A percentile compares a stretch with the other conserved stretches of the same genome.
Evolutionary conservation across 371 early-diverging fungal genomes (phyloP).

Genomic region (Sporodiniella umbellata): DNA sequence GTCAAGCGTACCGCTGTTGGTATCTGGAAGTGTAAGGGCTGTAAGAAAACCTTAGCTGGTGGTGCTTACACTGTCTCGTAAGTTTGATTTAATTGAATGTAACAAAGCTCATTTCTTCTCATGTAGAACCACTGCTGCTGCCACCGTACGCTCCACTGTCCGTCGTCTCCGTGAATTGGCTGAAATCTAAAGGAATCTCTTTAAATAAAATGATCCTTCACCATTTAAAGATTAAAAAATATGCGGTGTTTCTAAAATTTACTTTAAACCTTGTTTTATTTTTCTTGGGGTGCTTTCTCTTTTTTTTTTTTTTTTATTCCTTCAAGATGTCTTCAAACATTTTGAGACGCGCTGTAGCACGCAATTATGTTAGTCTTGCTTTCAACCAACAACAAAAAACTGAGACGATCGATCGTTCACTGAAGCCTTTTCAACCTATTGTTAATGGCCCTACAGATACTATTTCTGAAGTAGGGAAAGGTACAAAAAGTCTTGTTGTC

Average conservation of each 20-base stretch:
- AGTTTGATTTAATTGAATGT: conserved; percentile 7
- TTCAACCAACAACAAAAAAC: conserved; percentile 17
- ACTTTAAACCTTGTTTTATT: not conserved
- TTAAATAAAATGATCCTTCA: not conserved
- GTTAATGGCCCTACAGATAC: conserved; percentile 12
- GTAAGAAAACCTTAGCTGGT: conserved; percentile 95
- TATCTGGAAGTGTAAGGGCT: conserved; percentile 99
- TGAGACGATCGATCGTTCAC: conserved; percentile 22
- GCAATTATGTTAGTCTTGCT: conserved; percentile 26
- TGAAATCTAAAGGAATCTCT: conserved; percentile 72
- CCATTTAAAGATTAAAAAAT: not conserved
- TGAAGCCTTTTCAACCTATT: conserved; percentile 19
- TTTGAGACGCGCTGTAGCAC: conserved; percentile 20
- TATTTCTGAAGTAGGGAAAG: conserved; percentile 23
- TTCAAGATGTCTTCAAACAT: conserved; percentile 1
- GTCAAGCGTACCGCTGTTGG: conserved; percentile 98
- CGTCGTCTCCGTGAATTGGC: conserved; percentile 97
- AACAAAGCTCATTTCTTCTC: not conserved
- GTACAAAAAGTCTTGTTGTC: conserved; percentile 6
- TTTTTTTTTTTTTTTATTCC: not conserved
- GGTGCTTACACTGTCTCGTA: conserved; percentile 95
- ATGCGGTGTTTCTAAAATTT: conserved; percentile 8
- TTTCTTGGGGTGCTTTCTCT: conserved; percentile 2
- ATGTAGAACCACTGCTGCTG: conserved; percentile 84
- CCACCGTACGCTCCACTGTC: conserved; percentile 89